phyloP scores from a whole-genome alignment of 805 yeast species.

The Saccharomycopsis sp. region DNA sequence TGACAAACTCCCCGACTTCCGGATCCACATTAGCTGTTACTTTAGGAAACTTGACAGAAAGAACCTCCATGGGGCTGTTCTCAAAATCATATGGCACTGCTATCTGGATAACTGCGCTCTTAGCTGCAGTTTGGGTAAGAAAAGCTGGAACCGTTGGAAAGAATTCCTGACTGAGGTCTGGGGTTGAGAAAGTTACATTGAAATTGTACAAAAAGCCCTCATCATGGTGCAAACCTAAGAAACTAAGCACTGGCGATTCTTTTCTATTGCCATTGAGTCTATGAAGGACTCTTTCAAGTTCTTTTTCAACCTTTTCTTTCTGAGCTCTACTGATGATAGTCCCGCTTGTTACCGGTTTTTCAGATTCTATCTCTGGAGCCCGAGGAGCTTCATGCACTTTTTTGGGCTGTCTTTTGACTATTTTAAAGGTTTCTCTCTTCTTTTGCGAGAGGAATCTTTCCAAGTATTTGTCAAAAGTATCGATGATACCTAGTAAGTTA shows the following conservation, averaged over 20 bases:
- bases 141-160: not conserved
- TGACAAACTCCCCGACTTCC: not conserved
- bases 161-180: not conserved
- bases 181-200: not conserved
- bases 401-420: constrained; percentile 34
- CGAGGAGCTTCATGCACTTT: not conserved
- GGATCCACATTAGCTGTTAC: not conserved
- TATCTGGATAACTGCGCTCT: not conserved
- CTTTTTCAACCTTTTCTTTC: not conserved
- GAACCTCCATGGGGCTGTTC: not conserved
- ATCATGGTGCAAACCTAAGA: not conserved
- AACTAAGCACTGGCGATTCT: not conserved
- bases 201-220: not conserved
- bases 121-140: not conserved
- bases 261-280: not conserved
- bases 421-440: constrained; percentile 54
- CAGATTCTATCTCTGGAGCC: not conserved
- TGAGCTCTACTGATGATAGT: not conserved
- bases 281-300: not conserved
- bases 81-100: constrained; percentile 1
- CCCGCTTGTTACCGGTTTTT: not conserved
- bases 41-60: not conserved
- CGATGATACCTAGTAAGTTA: constrained; percentile 47
- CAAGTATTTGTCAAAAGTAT: constrained; percentile 49
- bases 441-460: constrained; percentile 54